phyloP scores from a whole-genome alignment of 2,329 filamentous ascomycete species.

The Talaromyces sp. region DNA sequence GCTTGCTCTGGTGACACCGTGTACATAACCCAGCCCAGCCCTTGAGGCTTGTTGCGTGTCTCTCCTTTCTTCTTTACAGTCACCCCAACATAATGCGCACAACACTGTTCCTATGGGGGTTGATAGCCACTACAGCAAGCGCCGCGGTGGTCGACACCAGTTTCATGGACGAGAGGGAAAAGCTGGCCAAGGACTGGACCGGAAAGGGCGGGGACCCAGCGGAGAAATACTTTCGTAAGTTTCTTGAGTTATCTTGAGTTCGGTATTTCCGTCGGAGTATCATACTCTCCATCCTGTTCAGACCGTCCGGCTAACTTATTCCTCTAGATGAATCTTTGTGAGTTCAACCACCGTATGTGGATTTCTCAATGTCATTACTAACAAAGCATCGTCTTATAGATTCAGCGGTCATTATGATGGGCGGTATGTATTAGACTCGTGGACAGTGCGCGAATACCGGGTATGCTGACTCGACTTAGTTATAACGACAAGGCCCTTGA shows the following conservation, averaged over 20 bases:
- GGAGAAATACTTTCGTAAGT: slow-evolving; percentile 52
- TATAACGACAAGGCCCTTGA: slow-evolving; percentile 49
- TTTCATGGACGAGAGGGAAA: slow-evolving; percentile 44
- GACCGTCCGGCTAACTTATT: slow-evolving; percentile 10
- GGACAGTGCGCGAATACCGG: background rate
- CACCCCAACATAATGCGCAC: background rate
- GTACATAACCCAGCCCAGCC: background rate
- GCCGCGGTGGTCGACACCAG: slow-evolving; percentile 32
- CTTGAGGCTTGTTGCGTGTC: background rate
- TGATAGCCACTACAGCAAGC: slow-evolving; percentile 6
- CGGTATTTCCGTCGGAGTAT: slow-evolving; percentile 2
- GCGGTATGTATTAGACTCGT: slow-evolving; percentile 28
- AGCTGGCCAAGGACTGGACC: slow-evolving; percentile 39
- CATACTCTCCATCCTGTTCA: background rate
- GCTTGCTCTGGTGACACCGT: background rate
- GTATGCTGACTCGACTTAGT: slow-evolving; percentile 22
- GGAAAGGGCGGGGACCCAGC: slow-evolving; percentile 38
- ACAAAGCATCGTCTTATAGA: slow-evolving; percentile 22
- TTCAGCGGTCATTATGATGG: slow-evolving; percentile 58
- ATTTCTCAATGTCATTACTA: background rate
- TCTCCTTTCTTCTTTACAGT: background rate
- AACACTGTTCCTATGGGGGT: slow-evolving; percentile 2
- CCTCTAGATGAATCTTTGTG: slow-evolving; percentile 44
- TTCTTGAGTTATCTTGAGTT: background rate
- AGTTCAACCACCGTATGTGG: slow-evolving; percentile 16